phyloP scores from a whole-genome alignment of 345 rosid genomes.

The Eucalyptus cloeziana region DNA sequence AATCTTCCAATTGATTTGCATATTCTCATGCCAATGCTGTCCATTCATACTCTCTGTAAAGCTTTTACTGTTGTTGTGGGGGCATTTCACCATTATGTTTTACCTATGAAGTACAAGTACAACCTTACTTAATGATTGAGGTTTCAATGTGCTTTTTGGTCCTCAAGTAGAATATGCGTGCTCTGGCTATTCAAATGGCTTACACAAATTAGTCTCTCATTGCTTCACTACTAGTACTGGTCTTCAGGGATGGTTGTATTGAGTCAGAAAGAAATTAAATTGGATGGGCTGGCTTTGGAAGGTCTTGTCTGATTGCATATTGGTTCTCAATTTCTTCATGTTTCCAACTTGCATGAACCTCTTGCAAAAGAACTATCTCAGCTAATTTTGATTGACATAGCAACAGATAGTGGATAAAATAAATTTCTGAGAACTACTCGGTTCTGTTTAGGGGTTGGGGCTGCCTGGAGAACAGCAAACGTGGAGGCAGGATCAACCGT shows the following conservation, averaged over 20 bases:
- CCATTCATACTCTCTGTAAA: not conserved
- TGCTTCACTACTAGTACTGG: not conserved
- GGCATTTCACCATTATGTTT: not conserved
- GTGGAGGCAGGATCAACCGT: slow-evolving; percentile 83
- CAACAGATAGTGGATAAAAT: not conserved
- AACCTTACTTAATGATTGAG: not conserved
- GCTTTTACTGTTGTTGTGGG: not conserved
- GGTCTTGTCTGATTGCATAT: not conserved
- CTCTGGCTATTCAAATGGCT: not conserved
- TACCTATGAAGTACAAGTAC: not conserved
- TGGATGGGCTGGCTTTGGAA: not conserved
- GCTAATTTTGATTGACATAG: not conserved
- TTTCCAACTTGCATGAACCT: not conserved
- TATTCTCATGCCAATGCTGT: not conserved
- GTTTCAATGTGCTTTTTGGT: not conserved
- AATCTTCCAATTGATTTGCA: not conserved
- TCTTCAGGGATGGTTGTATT: not conserved
- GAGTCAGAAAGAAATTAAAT: not conserved
- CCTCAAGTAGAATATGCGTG: not conserved
- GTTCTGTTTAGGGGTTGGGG: slow-evolving; percentile 59
- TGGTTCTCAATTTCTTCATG: not conserved
- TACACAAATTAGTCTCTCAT: not conserved
- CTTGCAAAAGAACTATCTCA: not conserved
- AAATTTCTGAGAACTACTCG: not conserved
- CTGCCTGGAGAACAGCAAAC: slow-evolving; percentile 74